These are phyloP conservation scores for Penicillium griseofulvum DNA, from an alignment of 2,329 filamentous ascomycete genomes.

Conservation along the genomic window DNA sequence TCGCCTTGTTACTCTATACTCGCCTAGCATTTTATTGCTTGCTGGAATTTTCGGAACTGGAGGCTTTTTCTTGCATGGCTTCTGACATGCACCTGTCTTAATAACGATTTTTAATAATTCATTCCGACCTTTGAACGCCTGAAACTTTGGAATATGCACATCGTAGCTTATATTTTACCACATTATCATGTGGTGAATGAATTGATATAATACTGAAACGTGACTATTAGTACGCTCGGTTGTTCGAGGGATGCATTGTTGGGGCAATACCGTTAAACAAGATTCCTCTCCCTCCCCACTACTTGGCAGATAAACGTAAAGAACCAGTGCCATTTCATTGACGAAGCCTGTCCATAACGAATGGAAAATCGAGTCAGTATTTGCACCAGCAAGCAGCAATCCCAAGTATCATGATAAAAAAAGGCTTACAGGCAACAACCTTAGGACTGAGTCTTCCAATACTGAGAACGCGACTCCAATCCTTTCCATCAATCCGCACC, in stretches of 20 bases:
- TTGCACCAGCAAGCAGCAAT: neutral
- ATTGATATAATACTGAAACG: constrained; percentile 45
- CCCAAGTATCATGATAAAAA: neutral
- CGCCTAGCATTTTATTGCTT: neutral
- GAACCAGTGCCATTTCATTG: constrained; percentile 45
- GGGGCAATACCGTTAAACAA: constrained; percentile 40
- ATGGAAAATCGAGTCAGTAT: neutral
- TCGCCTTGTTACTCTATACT: neutral
- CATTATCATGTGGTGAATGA: constrained; percentile 37
- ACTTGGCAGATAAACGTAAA: constrained; percentile 48
- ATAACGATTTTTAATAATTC: constrained; percentile 19
- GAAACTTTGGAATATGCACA: neutral
- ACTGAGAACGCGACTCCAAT: constrained; percentile 92
- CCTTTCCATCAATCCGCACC: constrained; percentile 85
- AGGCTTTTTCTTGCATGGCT: constrained; percentile 11
- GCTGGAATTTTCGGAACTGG: constrained; percentile 1
- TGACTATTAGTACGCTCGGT: neutral
- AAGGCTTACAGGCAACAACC: constrained; percentile 77
- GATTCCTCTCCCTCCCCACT: constrained; percentile 44
- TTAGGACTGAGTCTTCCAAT: constrained; percentile 84
- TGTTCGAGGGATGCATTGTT: neutral
- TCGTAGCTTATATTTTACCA: neutral
- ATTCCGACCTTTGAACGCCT: neutral
- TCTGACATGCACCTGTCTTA: constrained; percentile 17
- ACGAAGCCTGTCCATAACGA: constrained; percentile 37